Evolutionary conservation across 371 early-diverging fungal species (phyloP).

Genomic region (Batkoa obscura): DNA sequence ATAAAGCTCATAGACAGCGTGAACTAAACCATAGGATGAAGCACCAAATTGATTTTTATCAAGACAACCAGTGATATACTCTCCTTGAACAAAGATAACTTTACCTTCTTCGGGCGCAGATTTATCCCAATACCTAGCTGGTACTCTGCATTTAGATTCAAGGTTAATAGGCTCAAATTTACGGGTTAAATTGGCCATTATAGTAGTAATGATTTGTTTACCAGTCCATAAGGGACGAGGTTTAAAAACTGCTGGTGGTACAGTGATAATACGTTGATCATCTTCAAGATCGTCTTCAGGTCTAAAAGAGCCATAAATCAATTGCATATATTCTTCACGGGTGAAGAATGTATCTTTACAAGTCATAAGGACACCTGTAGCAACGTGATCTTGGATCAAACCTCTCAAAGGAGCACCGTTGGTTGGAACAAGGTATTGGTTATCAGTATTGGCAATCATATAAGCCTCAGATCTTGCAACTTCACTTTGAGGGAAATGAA

Average conservation of each 20-base stretch:
- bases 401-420: slow-evolving; percentile 98
- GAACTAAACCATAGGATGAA: slow-evolving; percentile 81
- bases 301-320: slow-evolving; percentile 71
- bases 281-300: slow-evolving; percentile 35
- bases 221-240: slow-evolving; percentile 92
- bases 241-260: slow-evolving; percentile 74
- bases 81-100: slow-evolving; percentile 69
- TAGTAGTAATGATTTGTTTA: slow-evolving; percentile 88
- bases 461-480: slow-evolving; percentile 90
- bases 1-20: slow-evolving; percentile 94
- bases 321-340: slow-evolving; percentile 80
- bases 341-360: slow-evolving; percentile 79
- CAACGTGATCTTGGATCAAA: slow-evolving; percentile 98
- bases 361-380: slow-evolving; percentile 89
- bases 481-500: slow-evolving; percentile 98
- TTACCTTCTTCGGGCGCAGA: slow-evolving; percentile 62
- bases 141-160: slow-evolving; percentile 70
- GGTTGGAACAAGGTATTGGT: slow-evolving; percentile 96
- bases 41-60: slow-evolving; percentile 99
- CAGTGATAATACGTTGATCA: slow-evolving; percentile 49
- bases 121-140: slow-evolving; percentile 70
- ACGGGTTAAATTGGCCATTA: slow-evolving; percentile 69
- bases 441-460: slow-evolving; percentile 87
- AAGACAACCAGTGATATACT: slow-evolving; percentile 81
- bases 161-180: slow-evolving; percentile 62